Percentiles rank a stretch among this genome's conserved stretches.
phyloP scores from a whole-genome alignment of 768 basidiomycete genomes.

The Mycena galericulata region DNA sequence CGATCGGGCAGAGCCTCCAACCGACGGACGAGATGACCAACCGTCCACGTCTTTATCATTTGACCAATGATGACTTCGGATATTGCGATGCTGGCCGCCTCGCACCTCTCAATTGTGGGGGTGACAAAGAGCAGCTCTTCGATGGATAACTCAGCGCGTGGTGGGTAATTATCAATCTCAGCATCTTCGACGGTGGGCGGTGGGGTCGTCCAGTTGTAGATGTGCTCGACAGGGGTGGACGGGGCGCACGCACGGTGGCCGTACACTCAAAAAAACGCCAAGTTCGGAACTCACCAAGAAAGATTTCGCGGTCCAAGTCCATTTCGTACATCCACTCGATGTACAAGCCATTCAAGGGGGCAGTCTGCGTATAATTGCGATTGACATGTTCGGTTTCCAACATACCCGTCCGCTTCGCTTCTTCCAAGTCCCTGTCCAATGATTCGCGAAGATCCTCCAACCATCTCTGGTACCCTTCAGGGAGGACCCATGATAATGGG shows the following conservation, averaged over 20 bases:
- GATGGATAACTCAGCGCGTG: not conserved
- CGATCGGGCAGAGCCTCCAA: slow-evolving; percentile 18
- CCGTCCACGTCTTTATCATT: slow-evolving; percentile 10
- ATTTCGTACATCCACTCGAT: too few species aligned
- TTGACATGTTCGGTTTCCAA: too few species aligned
- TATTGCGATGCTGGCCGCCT: slow-evolving; percentile 23
- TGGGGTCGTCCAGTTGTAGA: slow-evolving; percentile 34
- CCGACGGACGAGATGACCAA: slow-evolving; percentile 9
- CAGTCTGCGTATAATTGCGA: too few species aligned
- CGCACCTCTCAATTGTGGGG: not conserved
- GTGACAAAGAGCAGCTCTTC: not conserved
- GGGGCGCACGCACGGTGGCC: slow-evolving; percentile 23
- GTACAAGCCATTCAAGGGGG: too few species aligned
- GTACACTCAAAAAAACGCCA: slow-evolving; percentile 34
- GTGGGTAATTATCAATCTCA: not conserved
- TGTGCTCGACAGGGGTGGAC: slow-evolving; percentile 28
- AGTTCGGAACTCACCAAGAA: not conserved
- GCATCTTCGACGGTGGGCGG: slow-evolving; percentile 31
- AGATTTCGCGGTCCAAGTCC: too few species aligned
- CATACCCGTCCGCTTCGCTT: too few species aligned
- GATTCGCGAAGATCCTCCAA: too few species aligned
- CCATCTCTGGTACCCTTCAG: too few species aligned
- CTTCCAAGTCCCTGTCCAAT: too few species aligned
- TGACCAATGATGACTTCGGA: slow-evolving; percentile 31
- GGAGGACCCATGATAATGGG: too few species aligned